Base-by-base conservation (phyloP, 495 filamentous ascomycete genomes). In the Chlorociboria aeruginascens region DNA sequence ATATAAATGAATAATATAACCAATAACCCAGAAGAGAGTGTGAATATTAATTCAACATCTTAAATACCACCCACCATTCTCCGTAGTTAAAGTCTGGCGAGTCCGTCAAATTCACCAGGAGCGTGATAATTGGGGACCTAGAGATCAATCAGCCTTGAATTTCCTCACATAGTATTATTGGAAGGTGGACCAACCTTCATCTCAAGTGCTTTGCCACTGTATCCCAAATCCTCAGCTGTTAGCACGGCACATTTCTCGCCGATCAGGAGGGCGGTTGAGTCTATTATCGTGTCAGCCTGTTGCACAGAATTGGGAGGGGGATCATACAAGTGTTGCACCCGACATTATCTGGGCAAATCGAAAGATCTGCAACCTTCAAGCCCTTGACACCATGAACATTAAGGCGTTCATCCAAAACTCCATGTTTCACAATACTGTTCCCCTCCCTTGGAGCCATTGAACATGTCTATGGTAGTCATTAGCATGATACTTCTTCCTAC, bases 321-420 rank as follows among this genome's bases (percentile, higher is more conserved):
- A 31, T 32, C 48, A 69, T 77, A 63, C 66, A 81, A 52, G 83
- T 87, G 62, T 87, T 87, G 69, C 81, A 85, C 30, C 83, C 83
- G 17, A 89, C 81, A 51, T 92, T 92, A 60, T 86, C 83, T 1
- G 85, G 84, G 59, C 81, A 87, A 62, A 89, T 87, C 20, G 74
- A 81, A 42, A 89, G 66, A 64, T 89, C 86, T 11, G 83, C 83
- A 36, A 87, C 82, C 70, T 89, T 89, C 41, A 92, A 76, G 12
- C 81, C 79, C 66, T 86, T 74, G 30, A 87, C 82, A 45, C 84
- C 85, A 56, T 89, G 78, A 35, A 89, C 84, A 53, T 87, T 89
- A 44, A 89, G 70, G 30, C 83, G 76, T 55, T 84, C 82, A 59
- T 92, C 85, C 3, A 92, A 62, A 3, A 89, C 86, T 35, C 85